These are phyloP conservation scores for Wickerhamiella nectarea DNA, from an alignment of 805 yeast genomes.

Conservation along the genomic window DNA sequence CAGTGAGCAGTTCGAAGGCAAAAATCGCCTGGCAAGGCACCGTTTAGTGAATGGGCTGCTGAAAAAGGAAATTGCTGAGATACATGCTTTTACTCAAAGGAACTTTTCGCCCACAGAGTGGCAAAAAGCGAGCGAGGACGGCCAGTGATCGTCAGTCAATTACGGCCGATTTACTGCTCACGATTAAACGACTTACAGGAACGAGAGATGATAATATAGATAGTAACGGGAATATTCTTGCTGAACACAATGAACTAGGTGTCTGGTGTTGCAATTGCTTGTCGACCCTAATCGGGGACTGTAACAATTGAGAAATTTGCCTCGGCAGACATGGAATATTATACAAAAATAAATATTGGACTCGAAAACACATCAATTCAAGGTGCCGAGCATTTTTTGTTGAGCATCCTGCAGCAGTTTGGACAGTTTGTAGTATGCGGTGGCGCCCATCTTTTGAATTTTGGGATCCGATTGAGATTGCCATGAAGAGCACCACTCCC, in stretches of 20 bases:
- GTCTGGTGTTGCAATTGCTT: no score
- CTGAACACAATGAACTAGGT: not conserved
- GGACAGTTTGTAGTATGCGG: constrained; percentile 21
- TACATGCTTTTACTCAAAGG: constrained; percentile 87
- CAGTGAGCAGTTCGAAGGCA: constrained; percentile 54
- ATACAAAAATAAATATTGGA: not conserved
- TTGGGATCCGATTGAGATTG: constrained; percentile 21
- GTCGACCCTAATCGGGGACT: no score
- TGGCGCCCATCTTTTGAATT: constrained; percentile 23
- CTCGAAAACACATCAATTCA: no score
- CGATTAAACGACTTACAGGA: not conserved
- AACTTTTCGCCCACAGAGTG: constrained; percentile 77
- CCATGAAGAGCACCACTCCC: constrained; percentile 25
- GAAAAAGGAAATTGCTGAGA: constrained; percentile 69
- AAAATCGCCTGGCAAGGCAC: constrained; percentile 75
- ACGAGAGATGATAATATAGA: not conserved
- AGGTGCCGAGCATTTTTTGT: not conserved
- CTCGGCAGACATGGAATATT: no score
- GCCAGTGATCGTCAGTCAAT: not conserved
- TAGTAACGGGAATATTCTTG: not conserved
- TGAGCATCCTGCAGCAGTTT: constrained; percentile 17
- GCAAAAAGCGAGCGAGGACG: constrained; percentile 29
- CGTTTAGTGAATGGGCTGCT: constrained; percentile 68
- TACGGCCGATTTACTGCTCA: not conserved
- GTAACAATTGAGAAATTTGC: no score